A percentile compares a stretch with the other conserved stretches of the same genome.
These are phyloP conservation scores for Oryza meyeriana DNA, from an alignment of 176 grass and related monocot species.

Conservation along the genomic window DNA sequence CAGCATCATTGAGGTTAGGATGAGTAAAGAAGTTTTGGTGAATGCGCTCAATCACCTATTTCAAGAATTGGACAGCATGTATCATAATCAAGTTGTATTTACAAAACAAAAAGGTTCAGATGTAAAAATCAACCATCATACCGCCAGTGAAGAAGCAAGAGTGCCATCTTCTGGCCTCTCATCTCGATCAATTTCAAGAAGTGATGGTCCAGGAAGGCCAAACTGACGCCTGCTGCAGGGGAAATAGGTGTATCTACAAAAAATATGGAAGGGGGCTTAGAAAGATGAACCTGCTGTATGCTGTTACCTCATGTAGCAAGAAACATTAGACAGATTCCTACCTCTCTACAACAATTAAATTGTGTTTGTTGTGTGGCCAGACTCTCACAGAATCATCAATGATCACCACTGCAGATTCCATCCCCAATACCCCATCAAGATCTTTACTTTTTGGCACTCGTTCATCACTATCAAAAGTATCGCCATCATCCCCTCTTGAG, in stretches of 20 bases:
- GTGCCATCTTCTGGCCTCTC: conserved; percentile 93
- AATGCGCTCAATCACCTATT: conserved; percentile 87
- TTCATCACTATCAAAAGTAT: conserved; percentile 75
- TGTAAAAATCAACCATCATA: conserved; percentile 25
- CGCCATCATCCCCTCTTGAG: conserved; percentile 76
- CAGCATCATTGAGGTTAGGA: conserved; percentile 71
- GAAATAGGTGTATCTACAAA: conserved; percentile 92
- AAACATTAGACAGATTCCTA: conserved; percentile 30
- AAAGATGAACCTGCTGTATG: conserved; percentile 7
- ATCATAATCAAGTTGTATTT: conserved; percentile 9
- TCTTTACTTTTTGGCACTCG: conserved; percentile 94
- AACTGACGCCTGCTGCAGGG: conserved; percentile 97
- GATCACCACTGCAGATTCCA: conserved; percentile 96
- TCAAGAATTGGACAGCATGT: conserved; percentile 8
- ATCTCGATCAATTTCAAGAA: conserved; percentile 89
- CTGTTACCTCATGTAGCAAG: neutral
- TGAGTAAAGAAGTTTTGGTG: conserved; percentile 79
- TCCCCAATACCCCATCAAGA: conserved; percentile 90
- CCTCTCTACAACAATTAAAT: conserved; percentile 98
- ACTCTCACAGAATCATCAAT: conserved; percentile 92
- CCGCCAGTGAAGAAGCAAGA: conserved; percentile 82
- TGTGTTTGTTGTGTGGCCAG: conserved; percentile 96
- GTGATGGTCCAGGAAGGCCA: conserved; percentile 79
- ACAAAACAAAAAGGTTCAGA: neutral
- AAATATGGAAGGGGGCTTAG: conserved; percentile 6